Evolutionary conservation across 768 basidiomycete genomes (phyloP).

Genomic region (Collybia mongolica): DNA sequence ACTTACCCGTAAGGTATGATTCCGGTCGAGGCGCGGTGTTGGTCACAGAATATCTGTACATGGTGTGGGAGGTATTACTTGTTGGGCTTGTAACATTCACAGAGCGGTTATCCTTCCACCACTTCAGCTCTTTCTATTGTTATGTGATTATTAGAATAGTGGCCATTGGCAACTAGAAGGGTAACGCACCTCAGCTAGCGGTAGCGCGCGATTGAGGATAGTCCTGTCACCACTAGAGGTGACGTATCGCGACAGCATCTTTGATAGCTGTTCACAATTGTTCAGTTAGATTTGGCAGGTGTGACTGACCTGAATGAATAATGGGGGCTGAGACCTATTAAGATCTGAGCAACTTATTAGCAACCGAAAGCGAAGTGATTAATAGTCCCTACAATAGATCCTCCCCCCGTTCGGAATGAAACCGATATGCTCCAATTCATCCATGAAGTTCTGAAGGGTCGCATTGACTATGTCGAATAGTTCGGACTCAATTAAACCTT

Average conservation of each 20-base stretch:
- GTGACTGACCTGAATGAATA: constrained; percentile 71
- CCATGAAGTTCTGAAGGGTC: constrained; percentile 93
- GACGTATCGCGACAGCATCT: constrained; percentile 93
- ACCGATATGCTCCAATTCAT: constrained; percentile 78
- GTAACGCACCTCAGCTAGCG: constrained; percentile 69
- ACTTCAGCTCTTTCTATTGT: constrained; percentile 60
- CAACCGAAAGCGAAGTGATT: background rate
- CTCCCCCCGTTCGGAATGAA: constrained; percentile 96
- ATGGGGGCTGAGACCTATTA: constrained; percentile 88
- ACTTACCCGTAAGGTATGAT: background rate
- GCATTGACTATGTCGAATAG: constrained; percentile 71
- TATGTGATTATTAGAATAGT: background rate
- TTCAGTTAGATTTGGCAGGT: background rate
- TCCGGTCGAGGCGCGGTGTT: background rate
- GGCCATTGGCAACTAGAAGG: background rate
- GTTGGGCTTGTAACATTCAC: background rate
- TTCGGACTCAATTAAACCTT: constrained; percentile 82
- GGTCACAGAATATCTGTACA: background rate
- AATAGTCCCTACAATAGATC: constrained; percentile 66
- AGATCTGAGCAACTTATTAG: constrained; percentile 47
- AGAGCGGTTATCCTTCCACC: background rate
- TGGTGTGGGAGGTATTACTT: background rate
- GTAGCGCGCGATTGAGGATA: constrained; percentile 81
- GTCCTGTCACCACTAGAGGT: constrained; percentile 63
- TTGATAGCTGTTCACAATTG: background rate